Evolutionary conservation across 129 eudicot species (phyloP).

Genomic region (Chrysanthemum seticuspe): DNA sequence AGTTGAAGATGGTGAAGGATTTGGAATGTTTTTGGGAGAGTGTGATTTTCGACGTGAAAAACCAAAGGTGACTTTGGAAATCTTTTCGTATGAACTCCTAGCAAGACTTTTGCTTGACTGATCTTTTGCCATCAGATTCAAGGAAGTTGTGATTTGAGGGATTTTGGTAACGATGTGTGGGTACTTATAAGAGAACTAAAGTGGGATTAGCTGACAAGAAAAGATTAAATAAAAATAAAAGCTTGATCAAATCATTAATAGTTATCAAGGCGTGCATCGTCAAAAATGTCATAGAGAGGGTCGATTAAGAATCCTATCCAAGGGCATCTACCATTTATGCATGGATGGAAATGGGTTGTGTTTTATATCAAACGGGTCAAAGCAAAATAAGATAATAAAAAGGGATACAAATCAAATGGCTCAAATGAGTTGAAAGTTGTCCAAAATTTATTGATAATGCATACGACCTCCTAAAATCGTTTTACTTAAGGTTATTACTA

Average conservation of each 20-base stretch:
- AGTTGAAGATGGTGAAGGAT: constrained; percentile 17
- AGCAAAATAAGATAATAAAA: not conserved
- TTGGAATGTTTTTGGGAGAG: constrained; percentile 25
- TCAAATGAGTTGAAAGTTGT: not conserved
- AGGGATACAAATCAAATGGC: not conserved
- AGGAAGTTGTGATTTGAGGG: constrained; percentile 5
- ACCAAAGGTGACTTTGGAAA: constrained; percentile 33
- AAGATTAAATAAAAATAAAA: not conserved
- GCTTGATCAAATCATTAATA: not conserved
- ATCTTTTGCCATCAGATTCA: constrained; percentile 40
- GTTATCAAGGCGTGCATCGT: not conserved
- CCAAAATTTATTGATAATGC: not conserved
- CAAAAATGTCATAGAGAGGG: constrained; percentile 10
- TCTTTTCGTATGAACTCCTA: constrained; percentile 37
- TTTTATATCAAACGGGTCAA: not conserved
- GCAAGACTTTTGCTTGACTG: constrained; percentile 37
- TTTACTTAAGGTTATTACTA: not conserved
- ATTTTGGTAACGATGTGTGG: constrained; percentile 13
- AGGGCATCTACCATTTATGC: not conserved
- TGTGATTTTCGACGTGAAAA: constrained; percentile 21
- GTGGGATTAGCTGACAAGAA: constrained; percentile 5
- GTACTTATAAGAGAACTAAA: constrained; percentile 22
- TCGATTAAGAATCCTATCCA: not conserved
- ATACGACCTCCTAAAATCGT: not conserved
- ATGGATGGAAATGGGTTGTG: too few species aligned